These are phyloP conservation scores for Aspergillus ostianus DNA, from an alignment of 495 filamentous ascomycete species.

Conservation along the genomic window DNA sequence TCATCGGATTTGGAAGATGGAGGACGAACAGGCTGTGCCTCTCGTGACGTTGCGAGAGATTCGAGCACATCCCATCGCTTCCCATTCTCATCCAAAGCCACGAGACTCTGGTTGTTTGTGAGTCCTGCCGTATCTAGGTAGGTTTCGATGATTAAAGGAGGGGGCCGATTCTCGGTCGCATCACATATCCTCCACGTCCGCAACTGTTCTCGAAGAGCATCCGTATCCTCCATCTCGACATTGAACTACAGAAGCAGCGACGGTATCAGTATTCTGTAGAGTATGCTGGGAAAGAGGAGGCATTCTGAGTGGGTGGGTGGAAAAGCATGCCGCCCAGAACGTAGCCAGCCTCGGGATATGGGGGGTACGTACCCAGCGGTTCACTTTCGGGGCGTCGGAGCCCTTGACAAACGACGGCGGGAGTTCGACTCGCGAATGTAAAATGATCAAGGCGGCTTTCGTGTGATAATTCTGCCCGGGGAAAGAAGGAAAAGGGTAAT, in stretches of 20 bases:
- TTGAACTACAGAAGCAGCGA: constrained; percentile 65
- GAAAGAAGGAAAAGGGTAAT: constrained; percentile 11
- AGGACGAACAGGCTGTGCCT: constrained; percentile 29
- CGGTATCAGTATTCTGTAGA: constrained; percentile 18
- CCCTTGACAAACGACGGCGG: constrained; percentile 60
- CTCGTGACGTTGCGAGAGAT: constrained; percentile 62
- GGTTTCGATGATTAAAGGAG: constrained; percentile 85
- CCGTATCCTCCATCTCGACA: constrained; percentile 88
- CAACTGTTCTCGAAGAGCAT: constrained; percentile 76
- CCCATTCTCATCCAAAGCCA: constrained; percentile 81
- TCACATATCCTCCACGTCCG: constrained; percentile 76
- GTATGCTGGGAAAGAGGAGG: background rate
- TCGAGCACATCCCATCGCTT: constrained; percentile 91
- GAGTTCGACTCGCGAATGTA: constrained; percentile 72
- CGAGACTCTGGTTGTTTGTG: constrained; percentile 80
- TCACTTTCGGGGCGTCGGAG: constrained; percentile 62
- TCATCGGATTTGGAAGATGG: constrained; percentile 49
- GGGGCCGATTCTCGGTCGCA: constrained; percentile 72
- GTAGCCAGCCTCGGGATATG: background rate
- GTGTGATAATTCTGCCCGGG: constrained; percentile 76
- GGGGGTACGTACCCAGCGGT: constrained; percentile 81
- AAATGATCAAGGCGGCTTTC: constrained; percentile 82
- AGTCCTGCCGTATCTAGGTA: constrained; percentile 80
- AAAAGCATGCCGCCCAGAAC: background rate
- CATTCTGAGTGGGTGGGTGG: too few species aligned